Evolutionary conservation across 1,284 basidiomycete genomes (phyloP), one percentile per base, ranked within the genome.

Genomic region (Apiotrichum montevideense): DNA sequence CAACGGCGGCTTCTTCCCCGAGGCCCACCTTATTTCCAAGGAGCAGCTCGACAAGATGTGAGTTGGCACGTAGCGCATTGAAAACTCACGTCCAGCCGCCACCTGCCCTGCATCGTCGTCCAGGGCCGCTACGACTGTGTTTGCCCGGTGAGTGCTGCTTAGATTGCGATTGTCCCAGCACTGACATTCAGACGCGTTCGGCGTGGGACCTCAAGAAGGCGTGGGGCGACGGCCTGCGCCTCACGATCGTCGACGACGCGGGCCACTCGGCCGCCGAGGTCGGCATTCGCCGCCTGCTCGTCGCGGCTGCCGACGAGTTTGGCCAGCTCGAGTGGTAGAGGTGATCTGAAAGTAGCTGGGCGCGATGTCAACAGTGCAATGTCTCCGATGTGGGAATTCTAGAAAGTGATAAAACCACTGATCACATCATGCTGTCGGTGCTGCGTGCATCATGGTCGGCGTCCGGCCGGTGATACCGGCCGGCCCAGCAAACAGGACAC

Each of bases 21-120:
- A 95, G 39, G 92, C 93, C 0, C 88, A 93, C 70, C 80, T 98
- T 14, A 80, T 97, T 52, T 85, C 90, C 63, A 81, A 82, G 65
- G 86, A 88, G 70, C 84, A 87, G 67, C 87, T 96, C 50, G 90
- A 89, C 66, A 95, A 93, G 79, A 96, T 97, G 89, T 87, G 64
- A 45, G 83, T 66, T 21, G 11, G 32, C n/a, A 13, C 14, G 4
- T 3, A 6, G 14, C 2, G 3, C 6, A 11, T 11, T 7, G 9
- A 21, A 15, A 4, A 3, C 55, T 54, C 34, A 59, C 58, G 11
- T 6, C n/a, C 60, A 91, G 87, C 64, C 87, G 88, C 21, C 85
- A 91, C 75, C 89, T 93, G 63, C 92, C 93, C 6, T 84, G 85
- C 6, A 78, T 86, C 43, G 83, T 92, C 42, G 84, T 95, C 4